Conservation (phyloP, 805 yeast species). For the Ogataea chonburiensis region DNA sequence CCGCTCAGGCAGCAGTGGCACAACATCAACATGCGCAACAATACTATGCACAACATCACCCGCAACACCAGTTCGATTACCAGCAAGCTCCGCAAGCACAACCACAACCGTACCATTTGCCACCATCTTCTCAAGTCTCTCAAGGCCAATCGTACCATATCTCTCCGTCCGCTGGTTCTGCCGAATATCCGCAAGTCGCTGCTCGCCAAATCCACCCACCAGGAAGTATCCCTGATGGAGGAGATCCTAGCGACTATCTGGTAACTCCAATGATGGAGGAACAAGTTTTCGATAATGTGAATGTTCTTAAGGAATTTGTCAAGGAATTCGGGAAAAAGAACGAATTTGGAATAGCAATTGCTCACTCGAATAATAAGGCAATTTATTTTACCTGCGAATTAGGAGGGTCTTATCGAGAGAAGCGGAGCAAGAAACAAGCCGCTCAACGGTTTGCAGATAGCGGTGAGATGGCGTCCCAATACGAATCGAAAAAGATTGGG, state of each 20-base stretch:
- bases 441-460: constrained; percentile 23
- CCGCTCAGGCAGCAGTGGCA: constrained; percentile 24
- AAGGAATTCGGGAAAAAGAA: constrained; percentile 56
- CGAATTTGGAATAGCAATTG: constrained; percentile 59
- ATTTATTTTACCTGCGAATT: constrained; percentile 59
- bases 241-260: constrained; percentile 40
- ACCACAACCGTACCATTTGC: constrained; percentile 15
- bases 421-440: constrained; percentile 33
- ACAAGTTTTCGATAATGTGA: constrained; percentile 49
- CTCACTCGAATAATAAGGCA: constrained; percentile 57
- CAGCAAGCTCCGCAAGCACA: constrained; percentile 12
- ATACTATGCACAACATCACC: constrained; percentile 12
- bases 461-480: constrained; percentile 24
- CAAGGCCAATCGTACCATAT: constrained; percentile 8
- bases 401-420: constrained; percentile 56
- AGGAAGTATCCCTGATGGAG: constrained; percentile 12
- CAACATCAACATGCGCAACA: constrained; percentile 18
- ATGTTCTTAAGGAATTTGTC: constrained; percentile 52
- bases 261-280: constrained; percentile 55
- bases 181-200: constrained; percentile 16
- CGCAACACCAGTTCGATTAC: constrained; percentile 16
- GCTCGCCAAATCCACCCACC: constrained; percentile 11
- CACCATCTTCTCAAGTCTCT: constrained; percentile 15
- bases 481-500: constrained; percentile 29
- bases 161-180: constrained; percentile 5